Conservation (phyloP, 2,329 filamentous ascomycete species). For the Tolypocladium ophioglossoides region DNA sequence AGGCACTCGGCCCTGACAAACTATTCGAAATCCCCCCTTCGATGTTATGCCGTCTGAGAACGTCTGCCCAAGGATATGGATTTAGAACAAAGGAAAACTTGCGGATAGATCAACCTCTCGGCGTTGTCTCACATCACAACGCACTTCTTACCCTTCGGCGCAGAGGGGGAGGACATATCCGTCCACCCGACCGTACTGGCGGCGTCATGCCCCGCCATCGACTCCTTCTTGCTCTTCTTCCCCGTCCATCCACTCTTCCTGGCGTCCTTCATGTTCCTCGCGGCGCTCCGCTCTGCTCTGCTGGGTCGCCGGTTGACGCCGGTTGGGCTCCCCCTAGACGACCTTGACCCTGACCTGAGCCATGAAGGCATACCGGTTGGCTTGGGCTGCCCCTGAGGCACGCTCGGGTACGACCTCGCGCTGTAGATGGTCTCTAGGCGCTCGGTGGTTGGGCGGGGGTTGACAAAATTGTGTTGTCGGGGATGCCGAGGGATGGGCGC, state of each 20-base stretch:
- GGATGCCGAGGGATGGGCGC: slow-evolving; percentile 44
- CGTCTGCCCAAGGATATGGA: not conserved
- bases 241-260: slow-evolving; percentile 46
- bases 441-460: slow-evolving; percentile 35
- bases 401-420: slow-evolving; percentile 11
- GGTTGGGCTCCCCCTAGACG: slow-evolving; percentile 25
- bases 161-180: slow-evolving; percentile 29
- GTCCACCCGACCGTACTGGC: slow-evolving; percentile 41
- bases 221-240: slow-evolving; percentile 24
- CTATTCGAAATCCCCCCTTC: not conserved
- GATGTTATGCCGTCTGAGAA: not conserved
- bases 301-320: slow-evolving; percentile 38
- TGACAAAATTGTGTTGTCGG: slow-evolving; percentile 21
- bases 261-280: slow-evolving; percentile 52
- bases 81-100: too few relatives aligned
- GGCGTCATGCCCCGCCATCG: slow-evolving; percentile 17
- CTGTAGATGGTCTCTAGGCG: slow-evolving; percentile 46
- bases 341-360: slow-evolving; percentile 23
- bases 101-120: not conserved
- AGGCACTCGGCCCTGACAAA: not conserved
- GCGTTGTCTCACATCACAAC: slow-evolving; percentile 33
- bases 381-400: slow-evolving; percentile 6
- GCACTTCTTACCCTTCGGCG: slow-evolving; percentile 34
- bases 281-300: slow-evolving; percentile 48
- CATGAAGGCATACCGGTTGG: slow-evolving; percentile 19